Conservation (phyloP, 164 flowering plant species). For the Kalanchoe fedtschenkoi region DNA sequence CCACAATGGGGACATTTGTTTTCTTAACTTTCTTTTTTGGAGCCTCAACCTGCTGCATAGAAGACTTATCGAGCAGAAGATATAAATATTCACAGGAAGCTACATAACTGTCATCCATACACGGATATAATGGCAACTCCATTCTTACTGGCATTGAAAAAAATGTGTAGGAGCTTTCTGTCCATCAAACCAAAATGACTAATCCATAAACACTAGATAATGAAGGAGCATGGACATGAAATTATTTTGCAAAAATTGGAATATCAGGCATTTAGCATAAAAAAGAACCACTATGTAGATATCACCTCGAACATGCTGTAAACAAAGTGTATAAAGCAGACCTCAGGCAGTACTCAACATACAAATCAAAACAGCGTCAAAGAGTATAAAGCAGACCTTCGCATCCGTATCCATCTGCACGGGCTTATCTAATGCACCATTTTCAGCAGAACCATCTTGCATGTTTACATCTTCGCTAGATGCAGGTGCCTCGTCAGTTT, state of each 20-base stretch:
- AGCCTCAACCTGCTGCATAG: slow-evolving; percentile 46
- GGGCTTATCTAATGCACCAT: slow-evolving; percentile 76
- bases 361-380: not conserved
- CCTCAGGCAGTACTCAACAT: not conserved
- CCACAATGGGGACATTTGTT: slow-evolving; percentile 52
- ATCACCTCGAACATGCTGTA: not conserved
- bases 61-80: not conserved
- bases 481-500: slow-evolving; percentile 57
- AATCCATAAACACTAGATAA: not conserved
- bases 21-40: slow-evolving; percentile 83
- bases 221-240: no score
- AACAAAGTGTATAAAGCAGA: not conserved
- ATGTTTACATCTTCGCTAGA: slow-evolving; percentile 56
- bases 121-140: no score
- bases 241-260: not conserved
- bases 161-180: not conserved
- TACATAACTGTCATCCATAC: not conserved
- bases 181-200: not conserved
- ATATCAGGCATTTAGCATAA: not conserved
- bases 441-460: slow-evolving; percentile 67
- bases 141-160: not conserved
- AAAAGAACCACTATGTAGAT: not conserved
- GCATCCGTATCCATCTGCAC: slow-evolving; percentile 76
- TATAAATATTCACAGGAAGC: not conserved
- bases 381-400: slow-evolving; percentile 32